phyloP scores from a whole-genome alignment of 306 rosid genomes.

The Gynostemma pentaphyllum region DNA sequence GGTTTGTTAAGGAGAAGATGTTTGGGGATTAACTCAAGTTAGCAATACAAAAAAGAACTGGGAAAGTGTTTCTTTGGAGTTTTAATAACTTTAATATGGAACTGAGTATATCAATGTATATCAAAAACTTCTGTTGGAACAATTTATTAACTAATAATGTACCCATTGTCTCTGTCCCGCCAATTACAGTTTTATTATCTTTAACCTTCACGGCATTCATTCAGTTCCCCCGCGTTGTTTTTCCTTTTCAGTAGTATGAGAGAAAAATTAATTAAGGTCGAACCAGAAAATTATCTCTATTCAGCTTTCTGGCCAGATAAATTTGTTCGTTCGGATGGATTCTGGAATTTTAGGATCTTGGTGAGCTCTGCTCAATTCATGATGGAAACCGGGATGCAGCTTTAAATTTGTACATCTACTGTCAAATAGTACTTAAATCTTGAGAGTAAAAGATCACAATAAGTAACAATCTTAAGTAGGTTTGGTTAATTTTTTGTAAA shows the following conservation, averaged over 20 bases:
- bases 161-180: too few relatives aligned
- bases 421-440: background rate
- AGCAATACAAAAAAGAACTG: background rate
- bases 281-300: too few relatives aligned
- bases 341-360: background rate
- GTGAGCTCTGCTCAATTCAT: background rate
- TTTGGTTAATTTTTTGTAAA: background rate
- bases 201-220: too few relatives aligned
- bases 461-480: background rate
- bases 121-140: background rate
- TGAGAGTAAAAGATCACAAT: too few relatives aligned
- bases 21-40: background rate
- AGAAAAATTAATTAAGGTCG: too few relatives aligned
- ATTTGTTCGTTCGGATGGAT: background rate
- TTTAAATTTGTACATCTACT: background rate
- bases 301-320: background rate
- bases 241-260: too few relatives aligned
- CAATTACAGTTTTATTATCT: too few relatives aligned
- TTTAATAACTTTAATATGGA: background rate
- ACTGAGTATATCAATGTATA: background rate
- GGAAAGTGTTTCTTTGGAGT: background rate
- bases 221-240: too few relatives aligned
- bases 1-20: conserved; percentile 3
- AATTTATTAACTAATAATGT: too few relatives aligned
- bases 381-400: background rate